phyloP scores from a whole-genome alignment of 192 early-diverging fungal species.

The Dissophora globulifera region DNA sequence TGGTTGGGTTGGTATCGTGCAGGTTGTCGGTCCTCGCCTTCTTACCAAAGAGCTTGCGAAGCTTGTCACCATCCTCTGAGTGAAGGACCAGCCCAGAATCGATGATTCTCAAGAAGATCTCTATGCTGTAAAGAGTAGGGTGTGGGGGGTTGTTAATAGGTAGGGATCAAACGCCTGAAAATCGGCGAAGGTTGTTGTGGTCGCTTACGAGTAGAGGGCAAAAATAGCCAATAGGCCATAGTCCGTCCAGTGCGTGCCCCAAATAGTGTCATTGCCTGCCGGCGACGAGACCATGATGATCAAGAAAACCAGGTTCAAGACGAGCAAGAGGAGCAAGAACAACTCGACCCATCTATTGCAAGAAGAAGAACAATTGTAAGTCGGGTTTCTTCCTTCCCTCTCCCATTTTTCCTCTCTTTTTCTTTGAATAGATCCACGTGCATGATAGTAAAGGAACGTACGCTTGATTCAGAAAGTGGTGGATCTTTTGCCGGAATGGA shows the following conservation, averaged over 20 bases:
- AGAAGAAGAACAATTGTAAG: too few relatives aligned
- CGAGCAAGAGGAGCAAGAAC: constrained; percentile 56
- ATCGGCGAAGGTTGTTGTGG: too few relatives aligned
- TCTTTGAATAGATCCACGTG: too few relatives aligned
- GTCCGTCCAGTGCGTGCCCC: constrained; percentile 61
- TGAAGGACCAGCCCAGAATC: constrained; percentile 54
- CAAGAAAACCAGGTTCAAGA: constrained; percentile 55
- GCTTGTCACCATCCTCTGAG: constrained; percentile 38
- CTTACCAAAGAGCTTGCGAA: constrained; percentile 45
- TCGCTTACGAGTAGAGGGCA: constrained; percentile 62
- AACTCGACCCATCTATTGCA: constrained; percentile 60
- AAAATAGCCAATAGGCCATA: constrained; percentile 61
- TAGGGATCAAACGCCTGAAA: too few relatives aligned
- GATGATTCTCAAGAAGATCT: constrained; percentile 49
- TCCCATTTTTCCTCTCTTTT: not conserved
- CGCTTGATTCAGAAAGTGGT: constrained; percentile 54
- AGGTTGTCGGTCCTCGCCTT: constrained; percentile 37
- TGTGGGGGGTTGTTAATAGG: too few relatives aligned
- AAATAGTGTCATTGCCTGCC: constrained; percentile 27
- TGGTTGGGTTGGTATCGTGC: constrained; percentile 52
- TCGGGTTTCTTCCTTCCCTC: too few relatives aligned
- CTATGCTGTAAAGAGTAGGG: too few relatives aligned
- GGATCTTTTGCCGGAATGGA: constrained; percentile 48
- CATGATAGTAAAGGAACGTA: constrained; percentile 25
- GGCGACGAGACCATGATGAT: constrained; percentile 53